Base-by-base conservation (phyloP, 768 basidiomycete species). In the Chlorophyllum brunneum region DNA sequence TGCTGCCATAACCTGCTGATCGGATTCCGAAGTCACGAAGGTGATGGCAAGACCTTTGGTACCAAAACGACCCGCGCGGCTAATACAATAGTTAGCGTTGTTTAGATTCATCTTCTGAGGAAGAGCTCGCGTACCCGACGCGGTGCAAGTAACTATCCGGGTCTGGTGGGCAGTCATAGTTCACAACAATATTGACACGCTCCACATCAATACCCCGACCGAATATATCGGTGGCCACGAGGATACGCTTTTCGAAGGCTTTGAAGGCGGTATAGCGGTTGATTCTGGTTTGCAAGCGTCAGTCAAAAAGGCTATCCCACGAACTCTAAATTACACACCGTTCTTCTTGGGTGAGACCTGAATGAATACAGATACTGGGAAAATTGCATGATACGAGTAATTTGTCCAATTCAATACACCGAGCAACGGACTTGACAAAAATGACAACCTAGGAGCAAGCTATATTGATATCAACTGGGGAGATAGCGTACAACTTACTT, bases 141-240 rank as follows among this genome's bases (percentile, higher is more conserved):
- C 97, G 89, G 69, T 99, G 97, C 39, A 99, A 80, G 68, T 99
- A 99, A 56, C 91, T 95, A 72, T 99, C 97, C 18, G 97, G 95
- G 62, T 99, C 97, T 33, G 88, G 83, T 34, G 97, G 94, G 56
- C 89, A 93, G 64, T 99, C 97, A 66, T 99, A 99, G 71, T 99
- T 99, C 75, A 99, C 82, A 45, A 99, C 97, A 54, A 98, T 98
- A 72, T 99, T 99, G 61, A 99, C 97, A 56, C 97, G 93, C 68
- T 99, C 97, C 18, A 99, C 95, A 73, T 99, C 97, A 58, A 99
- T 99, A 59, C 95, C 97, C 68, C 97, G 92, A 55, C 97, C 97
- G 56, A 99, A 99, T 59, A 99, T 98, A 68, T 99, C 97, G 16
- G 97, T 99, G 16, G 95, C 95, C 36, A 99, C 97, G 16, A 99